phyloP scores from a whole-genome alignment of 129 eudicot genomes.

The Tanacetum coccineum region DNA sequence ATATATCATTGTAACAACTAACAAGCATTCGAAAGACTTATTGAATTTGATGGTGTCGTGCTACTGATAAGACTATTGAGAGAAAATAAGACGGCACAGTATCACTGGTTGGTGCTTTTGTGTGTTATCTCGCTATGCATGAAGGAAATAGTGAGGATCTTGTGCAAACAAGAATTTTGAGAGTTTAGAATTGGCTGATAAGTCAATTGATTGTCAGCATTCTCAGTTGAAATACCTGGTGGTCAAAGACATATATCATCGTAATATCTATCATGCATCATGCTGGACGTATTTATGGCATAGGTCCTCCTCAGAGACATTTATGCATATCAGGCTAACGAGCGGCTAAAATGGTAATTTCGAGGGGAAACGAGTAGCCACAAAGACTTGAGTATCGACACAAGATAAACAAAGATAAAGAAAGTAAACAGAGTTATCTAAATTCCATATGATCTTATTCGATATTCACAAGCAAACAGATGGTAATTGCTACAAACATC shows the following conservation, averaged over 20 bases:
- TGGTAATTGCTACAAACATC: constrained; percentile 1
- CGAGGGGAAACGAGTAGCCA: neutral
- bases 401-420: too few species aligned
- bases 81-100: constrained; percentile 35
- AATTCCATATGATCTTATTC: too few species aligned
- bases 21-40: constrained; percentile 52
- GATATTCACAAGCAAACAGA: neutral
- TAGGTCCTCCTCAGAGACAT: neutral
- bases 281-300: neutral
- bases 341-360: neutral
- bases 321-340: neutral
- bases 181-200: constrained; percentile 51
- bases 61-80: constrained; percentile 47
- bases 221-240: constrained; percentile 47
- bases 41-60: constrained; percentile 43
- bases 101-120: constrained; percentile 40
- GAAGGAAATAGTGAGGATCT: constrained; percentile 39
- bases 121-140: constrained; percentile 51
- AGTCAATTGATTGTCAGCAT: constrained; percentile 27
- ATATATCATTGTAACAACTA: constrained; percentile 25
- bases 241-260: constrained; percentile 34
- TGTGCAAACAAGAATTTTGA: constrained; percentile 43
- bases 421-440: too few species aligned
- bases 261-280: constrained; percentile 12
- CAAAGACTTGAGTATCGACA: too few species aligned